A percentile compares a stretch with the other conserved stretches of the same genome.
Evolutionary conservation across 768 basidiomycete species (phyloP).

Genomic region (Suillus hirtellus): DNA sequence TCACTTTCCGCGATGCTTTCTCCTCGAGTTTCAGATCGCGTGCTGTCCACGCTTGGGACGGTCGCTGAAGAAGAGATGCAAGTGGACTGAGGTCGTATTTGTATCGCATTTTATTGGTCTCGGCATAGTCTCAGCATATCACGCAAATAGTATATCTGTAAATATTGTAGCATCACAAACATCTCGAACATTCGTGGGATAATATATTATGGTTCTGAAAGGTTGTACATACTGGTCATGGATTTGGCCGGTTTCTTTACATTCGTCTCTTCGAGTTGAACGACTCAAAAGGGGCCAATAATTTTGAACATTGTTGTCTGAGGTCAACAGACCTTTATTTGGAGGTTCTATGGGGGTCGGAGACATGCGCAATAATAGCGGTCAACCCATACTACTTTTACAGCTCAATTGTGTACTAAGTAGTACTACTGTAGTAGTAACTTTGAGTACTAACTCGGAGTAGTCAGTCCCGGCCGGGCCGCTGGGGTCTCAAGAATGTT

Average conservation of each 20-base stretch:
- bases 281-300: background rate
- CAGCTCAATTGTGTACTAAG: too few species aligned
- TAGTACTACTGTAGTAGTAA: too few species aligned
- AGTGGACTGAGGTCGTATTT: background rate
- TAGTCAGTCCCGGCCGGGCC: too few species aligned
- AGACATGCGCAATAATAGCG: background rate
- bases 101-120: background rate
- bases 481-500: background rate
- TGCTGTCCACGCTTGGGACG: background rate
- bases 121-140: background rate
- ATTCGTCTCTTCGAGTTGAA: background rate
- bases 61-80: background rate
- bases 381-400: background rate
- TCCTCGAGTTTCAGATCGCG: background rate
- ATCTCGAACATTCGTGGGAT: background rate
- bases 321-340: background rate
- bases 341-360: background rate
- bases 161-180: background rate
- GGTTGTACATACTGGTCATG: background rate
- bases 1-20: slow-evolving; percentile 4
- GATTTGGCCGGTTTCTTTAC: background rate
- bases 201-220: background rate
- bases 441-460: too few species aligned
- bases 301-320: background rate
- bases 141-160: background rate